phyloP scores from a whole-genome alignment of 805 yeast species.

The Saccharomycopsis guyanensis region DNA sequence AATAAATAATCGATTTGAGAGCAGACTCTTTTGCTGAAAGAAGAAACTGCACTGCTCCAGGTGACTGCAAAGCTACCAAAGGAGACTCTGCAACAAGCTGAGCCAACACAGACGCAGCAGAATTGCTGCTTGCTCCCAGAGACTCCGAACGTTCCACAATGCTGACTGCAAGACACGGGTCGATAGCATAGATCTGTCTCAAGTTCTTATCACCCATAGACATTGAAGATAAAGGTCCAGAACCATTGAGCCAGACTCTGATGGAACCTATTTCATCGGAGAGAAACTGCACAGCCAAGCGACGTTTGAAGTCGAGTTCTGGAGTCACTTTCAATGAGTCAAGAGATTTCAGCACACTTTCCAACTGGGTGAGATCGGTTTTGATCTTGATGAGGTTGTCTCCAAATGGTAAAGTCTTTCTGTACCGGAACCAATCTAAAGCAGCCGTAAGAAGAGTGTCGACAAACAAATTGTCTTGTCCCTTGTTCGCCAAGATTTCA shows the following conservation, averaged over 20 bases:
- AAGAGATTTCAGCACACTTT: slow-evolving; percentile 38
- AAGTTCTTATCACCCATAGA: slow-evolving; percentile 2
- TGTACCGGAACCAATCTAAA: slow-evolving; percentile 68
- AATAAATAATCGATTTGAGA: slow-evolving; percentile 36
- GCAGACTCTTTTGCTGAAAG: slow-evolving; percentile 25
- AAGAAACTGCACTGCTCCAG: slow-evolving; percentile 54
- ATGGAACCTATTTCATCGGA: slow-evolving; percentile 69
- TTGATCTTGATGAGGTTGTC: slow-evolving; percentile 65
- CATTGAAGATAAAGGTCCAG: neutral
- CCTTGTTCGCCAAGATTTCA: slow-evolving; percentile 40
- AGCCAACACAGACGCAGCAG: slow-evolving; percentile 27
- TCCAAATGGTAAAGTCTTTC: slow-evolving; percentile 73
- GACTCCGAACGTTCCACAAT: slow-evolving; percentile 48
- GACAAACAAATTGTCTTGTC: slow-evolving; percentile 1
- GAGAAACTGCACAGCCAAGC: slow-evolving; percentile 53
- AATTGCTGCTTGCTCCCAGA: slow-evolving; percentile 24
- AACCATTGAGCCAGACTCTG: slow-evolving; percentile 60
- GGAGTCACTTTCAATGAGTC: slow-evolving; percentile 18
- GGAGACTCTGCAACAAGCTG: slow-evolving; percentile 50
- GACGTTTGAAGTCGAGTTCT: slow-evolving; percentile 40
- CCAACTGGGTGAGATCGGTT: slow-evolving; percentile 56
- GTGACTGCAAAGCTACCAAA: slow-evolving; percentile 43
- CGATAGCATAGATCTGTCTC: slow-evolving; percentile 26
- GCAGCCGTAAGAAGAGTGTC: slow-evolving; percentile 52
- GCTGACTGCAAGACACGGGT: slow-evolving; percentile 68